phyloP scores from a whole-genome alignment of 2,329 filamentous ascomycete species.

The Pyricularia pennisetigena region DNA sequence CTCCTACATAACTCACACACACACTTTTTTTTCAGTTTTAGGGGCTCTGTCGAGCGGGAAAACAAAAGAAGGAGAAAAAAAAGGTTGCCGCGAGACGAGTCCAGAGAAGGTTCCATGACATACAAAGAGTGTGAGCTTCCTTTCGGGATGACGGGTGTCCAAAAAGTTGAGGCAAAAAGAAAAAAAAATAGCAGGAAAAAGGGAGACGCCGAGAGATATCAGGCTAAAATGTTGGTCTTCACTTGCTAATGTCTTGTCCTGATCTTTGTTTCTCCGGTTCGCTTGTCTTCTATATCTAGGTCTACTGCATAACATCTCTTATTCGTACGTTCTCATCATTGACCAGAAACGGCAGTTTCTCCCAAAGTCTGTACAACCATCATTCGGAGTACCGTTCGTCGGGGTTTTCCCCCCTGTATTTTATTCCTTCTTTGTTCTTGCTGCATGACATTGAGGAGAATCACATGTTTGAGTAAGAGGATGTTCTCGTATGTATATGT shows the following conservation, averaged over 20 bases:
- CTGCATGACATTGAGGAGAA: not conserved
- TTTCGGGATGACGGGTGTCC: not conserved
- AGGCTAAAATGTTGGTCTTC: not conserved
- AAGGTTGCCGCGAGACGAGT: not conserved
- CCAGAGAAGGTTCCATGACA: not conserved
- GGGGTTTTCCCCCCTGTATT: not conserved
- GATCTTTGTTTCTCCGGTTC: not conserved
- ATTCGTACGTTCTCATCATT: not conserved
- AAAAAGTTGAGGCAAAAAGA: not conserved
- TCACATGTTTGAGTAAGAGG: not conserved
- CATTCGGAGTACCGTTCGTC: not conserved
- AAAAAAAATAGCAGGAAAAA: not conserved
- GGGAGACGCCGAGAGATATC: not conserved
- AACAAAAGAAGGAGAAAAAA: too few relatives aligned
- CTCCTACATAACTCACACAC: not conserved
- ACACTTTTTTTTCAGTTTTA: not conserved
- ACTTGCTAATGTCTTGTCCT: too few relatives aligned
- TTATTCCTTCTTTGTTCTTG: not conserved
- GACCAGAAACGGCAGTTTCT: not conserved
- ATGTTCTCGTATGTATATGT: not conserved
- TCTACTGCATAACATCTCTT: not conserved
- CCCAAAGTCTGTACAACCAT: not conserved
- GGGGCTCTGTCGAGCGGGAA: too few relatives aligned
- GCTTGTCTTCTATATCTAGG: not conserved
- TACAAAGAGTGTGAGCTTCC: not conserved